Base-by-base conservation (phyloP, 768 basidiomycete genomes). In the Clitopilus passeckerianus region DNA sequence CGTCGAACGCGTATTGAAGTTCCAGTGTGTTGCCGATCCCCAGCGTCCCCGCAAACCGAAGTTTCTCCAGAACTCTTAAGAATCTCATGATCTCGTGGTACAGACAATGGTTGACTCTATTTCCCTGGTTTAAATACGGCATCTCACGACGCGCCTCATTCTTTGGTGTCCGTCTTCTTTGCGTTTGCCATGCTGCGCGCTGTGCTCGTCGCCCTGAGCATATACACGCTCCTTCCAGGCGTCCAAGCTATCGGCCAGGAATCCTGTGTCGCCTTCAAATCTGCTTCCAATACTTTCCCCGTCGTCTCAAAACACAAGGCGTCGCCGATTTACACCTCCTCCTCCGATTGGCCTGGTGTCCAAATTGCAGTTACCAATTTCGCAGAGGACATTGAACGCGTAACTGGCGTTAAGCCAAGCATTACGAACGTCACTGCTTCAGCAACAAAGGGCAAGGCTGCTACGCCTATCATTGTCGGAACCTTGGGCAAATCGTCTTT, bases 301-400 rank as follows among this genome's bases (percentile, higher is more conserved):
- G 68, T 84, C 57, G 80, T 83, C 44, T 70, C 69, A 61, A 74
- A 75, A 44, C 72, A 76, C 55, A 71, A 72, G 27, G 84, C 79
- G 1, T 73, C 81, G 1, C 80, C 81, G 2, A 73, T 86, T 20
- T 69, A 83, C 43, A 71, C 81, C 41, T 80, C 83, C 12, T 61
- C 74, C 0, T 84, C 85, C 55, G 86, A 88, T 54, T 87, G 83
- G 82, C 80, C 82, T 15, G 84, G 84, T 41, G 84, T 88, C 1
- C 85, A 84, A 55, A 75, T 82, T 33, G 86, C 84, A 1, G 86
- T 83, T 4, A 63, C 75, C 6, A 82, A 85, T 64, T 88, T 90
- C 65, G 83, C 76, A 1, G 66, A 75, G 16, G 88, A 90, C 68
- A 83, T 91, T 34, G 69, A 82, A 58, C 74, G 76, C 41, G 86